These are phyloP conservation scores for Rachicladosporium sp. DNA, from an alignment of 2,329 filamentous ascomycete species.

Conservation along the genomic window DNA sequence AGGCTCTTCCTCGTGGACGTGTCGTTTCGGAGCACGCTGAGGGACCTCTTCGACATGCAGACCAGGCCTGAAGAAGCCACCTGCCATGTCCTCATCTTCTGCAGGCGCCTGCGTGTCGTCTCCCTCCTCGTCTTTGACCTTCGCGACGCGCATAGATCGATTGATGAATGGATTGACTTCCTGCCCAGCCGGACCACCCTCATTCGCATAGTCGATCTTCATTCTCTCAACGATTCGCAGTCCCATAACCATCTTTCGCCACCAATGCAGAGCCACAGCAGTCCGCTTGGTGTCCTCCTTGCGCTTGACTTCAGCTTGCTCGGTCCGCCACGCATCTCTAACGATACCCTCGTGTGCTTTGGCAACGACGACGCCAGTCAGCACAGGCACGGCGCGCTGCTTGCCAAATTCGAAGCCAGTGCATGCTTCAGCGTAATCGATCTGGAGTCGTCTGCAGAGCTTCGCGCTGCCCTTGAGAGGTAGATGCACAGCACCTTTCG, in stretches of 20 bases:
- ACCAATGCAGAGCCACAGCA: conserved; percentile 59
- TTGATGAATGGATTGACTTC: conserved; percentile 43
- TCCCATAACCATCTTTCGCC: conserved; percentile 80
- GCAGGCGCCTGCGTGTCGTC: conserved; percentile 3
- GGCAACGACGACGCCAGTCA: conserved; percentile 80
- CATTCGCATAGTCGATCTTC: conserved; percentile 59
- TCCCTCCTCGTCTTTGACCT: conserved; percentile 6
- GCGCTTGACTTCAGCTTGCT: conserved; percentile 61
- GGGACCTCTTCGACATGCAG: conserved; percentile 22
- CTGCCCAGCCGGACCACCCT: conserved; percentile 26
- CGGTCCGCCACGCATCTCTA: conserved; percentile 60
- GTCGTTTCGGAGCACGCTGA: conserved; percentile 13
- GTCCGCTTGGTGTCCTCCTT: conserved; percentile 77
- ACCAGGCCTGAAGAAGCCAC: conserved; percentile 31
- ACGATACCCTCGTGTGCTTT: conserved; percentile 64
- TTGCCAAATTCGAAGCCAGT: conserved; percentile 95
- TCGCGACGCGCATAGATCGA: conserved; percentile 15
- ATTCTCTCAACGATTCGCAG: conserved; percentile 71
- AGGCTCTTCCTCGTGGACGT: conserved; percentile 7
- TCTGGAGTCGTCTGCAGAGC: conserved; percentile 69
- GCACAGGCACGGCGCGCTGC: conserved; percentile 82
- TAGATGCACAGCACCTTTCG: conserved; percentile 70
- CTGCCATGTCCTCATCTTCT: conserved; percentile 21
- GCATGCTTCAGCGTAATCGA: conserved; percentile 89
- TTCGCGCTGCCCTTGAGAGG: conserved; percentile 64